Conservation (phyloP, 2,329 filamentous ascomycete genomes). For the Colletotrichum eleusines region DNA sequence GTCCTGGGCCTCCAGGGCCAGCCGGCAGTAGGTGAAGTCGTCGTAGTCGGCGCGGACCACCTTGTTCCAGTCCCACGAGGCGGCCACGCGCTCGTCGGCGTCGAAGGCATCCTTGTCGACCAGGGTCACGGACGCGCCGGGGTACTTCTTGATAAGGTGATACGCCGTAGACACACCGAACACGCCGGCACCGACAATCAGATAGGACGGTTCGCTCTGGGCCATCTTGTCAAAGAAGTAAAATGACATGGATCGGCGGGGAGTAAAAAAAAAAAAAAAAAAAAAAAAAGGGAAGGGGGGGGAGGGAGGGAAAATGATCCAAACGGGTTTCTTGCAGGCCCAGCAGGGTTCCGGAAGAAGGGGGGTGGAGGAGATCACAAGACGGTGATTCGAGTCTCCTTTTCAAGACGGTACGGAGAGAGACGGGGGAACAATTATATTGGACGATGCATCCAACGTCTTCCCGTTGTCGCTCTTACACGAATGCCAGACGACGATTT, state of each 20-base stretch:
- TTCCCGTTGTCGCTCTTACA: slow-evolving; percentile 10
- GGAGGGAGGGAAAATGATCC: background rate
- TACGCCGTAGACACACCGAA: slow-evolving; percentile 77
- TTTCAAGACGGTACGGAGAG: slow-evolving; percentile 4
- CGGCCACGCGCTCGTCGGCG: slow-evolving; percentile 63
- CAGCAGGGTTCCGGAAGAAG: background rate
- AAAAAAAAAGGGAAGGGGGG: no score
- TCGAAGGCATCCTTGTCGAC: slow-evolving; percentile 68
- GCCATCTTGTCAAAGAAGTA: slow-evolving; percentile 27
- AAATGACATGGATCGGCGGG: slow-evolving; percentile 28
- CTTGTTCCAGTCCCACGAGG: slow-evolving; percentile 81
- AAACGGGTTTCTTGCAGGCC: slow-evolving; percentile 17
- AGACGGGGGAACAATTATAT: slow-evolving; percentile 32
- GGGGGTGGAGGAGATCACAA: background rate
- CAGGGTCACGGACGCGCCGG: slow-evolving; percentile 64
- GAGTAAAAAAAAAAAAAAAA: no score
- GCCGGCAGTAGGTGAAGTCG: slow-evolving; percentile 71
- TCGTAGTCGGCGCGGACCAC: slow-evolving; percentile 78
- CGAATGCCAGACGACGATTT: slow-evolving; percentile 13
- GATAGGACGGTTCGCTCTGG: slow-evolving; percentile 51
- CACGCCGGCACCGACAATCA: slow-evolving; percentile 74
- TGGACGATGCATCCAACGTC: slow-evolving; percentile 14
- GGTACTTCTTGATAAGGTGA: slow-evolving; percentile 66
- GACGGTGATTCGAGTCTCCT: background rate
- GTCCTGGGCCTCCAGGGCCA: slow-evolving; percentile 75